Conservation (phyloP, 768 basidiomycete genomes). For the Fibroporia radiculosa region DNA sequence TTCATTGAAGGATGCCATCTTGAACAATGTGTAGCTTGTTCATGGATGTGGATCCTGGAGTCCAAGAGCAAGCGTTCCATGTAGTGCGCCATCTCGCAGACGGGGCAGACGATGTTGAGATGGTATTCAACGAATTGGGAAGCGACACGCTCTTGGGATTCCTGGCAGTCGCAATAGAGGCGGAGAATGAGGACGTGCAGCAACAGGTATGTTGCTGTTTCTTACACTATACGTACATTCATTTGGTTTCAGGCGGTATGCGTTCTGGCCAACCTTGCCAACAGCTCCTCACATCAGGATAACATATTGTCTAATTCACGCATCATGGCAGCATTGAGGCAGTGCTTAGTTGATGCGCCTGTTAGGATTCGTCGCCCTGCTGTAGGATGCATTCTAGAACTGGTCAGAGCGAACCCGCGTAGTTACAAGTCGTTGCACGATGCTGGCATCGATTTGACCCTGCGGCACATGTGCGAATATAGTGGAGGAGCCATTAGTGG, state of each 20-base stretch:
- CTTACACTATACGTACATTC: neutral
- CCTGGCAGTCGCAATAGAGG: conserved; percentile 42
- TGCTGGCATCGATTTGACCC: conserved; percentile 36
- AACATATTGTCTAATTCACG: conserved; percentile 42
- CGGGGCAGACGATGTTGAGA: conserved; percentile 52
- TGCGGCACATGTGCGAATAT: conserved; percentile 37
- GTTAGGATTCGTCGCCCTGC: conserved; percentile 54
- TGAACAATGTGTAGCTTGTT: conserved; percentile 55
- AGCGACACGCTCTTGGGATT: conserved; percentile 35
- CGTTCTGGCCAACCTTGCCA: conserved; percentile 62
- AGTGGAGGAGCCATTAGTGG: conserved; percentile 18
- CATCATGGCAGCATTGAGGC: conserved; percentile 47
- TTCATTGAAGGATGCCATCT: neutral
- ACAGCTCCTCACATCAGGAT: conserved; percentile 43
- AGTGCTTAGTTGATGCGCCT: conserved; percentile 51
- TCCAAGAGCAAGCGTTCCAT: conserved; percentile 68
- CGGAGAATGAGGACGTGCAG: conserved; percentile 44
- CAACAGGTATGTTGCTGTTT: conserved; percentile 34
- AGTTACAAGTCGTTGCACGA: conserved; percentile 33
- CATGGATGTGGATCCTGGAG: conserved; percentile 39
- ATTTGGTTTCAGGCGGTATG: conserved; percentile 38
- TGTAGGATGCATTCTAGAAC: conserved; percentile 48
- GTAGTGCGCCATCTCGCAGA: conserved; percentile 63
- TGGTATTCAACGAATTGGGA: conserved; percentile 50
- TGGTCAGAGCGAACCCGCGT: conserved; percentile 36